phyloP scores from a whole-genome alignment of 1,284 basidiomycete genomes.

The Apiotrichum sp. region DNA sequence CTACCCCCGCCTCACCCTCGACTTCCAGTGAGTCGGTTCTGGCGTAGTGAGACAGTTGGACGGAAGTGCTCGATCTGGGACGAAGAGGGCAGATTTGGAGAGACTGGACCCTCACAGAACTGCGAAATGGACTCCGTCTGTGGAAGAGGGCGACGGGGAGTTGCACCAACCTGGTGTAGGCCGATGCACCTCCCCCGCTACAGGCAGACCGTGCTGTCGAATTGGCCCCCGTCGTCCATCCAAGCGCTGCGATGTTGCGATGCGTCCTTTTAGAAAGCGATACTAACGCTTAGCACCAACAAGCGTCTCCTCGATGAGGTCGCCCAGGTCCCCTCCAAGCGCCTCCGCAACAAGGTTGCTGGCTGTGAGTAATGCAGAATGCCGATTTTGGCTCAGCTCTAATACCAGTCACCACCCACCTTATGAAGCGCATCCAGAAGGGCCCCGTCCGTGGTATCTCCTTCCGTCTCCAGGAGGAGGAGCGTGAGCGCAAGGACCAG shows the following conservation, averaged over 20 bases:
- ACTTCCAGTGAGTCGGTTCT: slow-evolving; percentile 62
- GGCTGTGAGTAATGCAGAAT: slow-evolving; percentile 54
- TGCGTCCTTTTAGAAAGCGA: no score
- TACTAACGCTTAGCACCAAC: slow-evolving; percentile 63
- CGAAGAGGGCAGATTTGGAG: background rate
- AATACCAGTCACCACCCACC: slow-evolving; percentile 78
- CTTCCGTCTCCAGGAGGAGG: slow-evolving; percentile 99
- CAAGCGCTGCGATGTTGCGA: no score
- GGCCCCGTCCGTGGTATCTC: slow-evolving; percentile 99
- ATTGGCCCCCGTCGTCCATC: no score
- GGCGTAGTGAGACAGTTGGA: background rate
- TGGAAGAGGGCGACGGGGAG: no score
- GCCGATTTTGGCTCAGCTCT: background rate
- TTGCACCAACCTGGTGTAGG: no score
- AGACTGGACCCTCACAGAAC: background rate
- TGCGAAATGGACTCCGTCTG: background rate
- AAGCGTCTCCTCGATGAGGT: slow-evolving; percentile 99
- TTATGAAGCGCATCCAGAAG: slow-evolving; percentile 99
- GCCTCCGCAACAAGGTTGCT: slow-evolving; percentile 98
- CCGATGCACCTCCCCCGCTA: no score
- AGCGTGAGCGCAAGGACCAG: slow-evolving; percentile 98
- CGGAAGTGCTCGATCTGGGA: background rate
- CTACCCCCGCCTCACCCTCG: slow-evolving; percentile 92
- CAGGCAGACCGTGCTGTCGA: no score
- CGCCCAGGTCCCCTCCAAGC: slow-evolving; percentile 95